These are phyloP conservation scores for Chaetoceros muelleri DNA, from an alignment of 108 stramenopile species.

Conservation along the genomic window DNA sequence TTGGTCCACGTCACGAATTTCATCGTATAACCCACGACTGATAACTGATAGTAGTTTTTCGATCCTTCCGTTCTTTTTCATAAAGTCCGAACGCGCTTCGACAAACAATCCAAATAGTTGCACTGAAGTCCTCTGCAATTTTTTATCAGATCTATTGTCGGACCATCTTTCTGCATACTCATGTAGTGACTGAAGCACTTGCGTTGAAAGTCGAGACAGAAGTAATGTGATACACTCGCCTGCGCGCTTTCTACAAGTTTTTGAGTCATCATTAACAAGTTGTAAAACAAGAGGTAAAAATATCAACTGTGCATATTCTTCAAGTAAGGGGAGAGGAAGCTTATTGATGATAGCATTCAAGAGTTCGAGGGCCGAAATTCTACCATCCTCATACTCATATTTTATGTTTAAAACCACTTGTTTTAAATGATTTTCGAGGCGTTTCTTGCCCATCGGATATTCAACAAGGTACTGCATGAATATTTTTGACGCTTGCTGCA, in stretches of 20 bases:
- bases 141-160: slow-evolving; percentile 20
- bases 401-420: slow-evolving; percentile 76
- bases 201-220: slow-evolving; percentile 44
- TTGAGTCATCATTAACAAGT: slow-evolving; percentile 80
- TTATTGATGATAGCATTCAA: slow-evolving; percentile 44
- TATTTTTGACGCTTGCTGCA: slow-evolving; percentile 55
- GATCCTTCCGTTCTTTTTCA: slow-evolving; percentile 34
- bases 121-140: slow-evolving; percentile 46
- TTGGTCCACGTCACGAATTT: slow-evolving; percentile 1
- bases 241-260: slow-evolving; percentile 60
- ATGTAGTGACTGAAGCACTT: slow-evolving; percentile 44
- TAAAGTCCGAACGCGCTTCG: slow-evolving; percentile 46
- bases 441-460: slow-evolving; percentile 74
- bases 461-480: slow-evolving; percentile 76
- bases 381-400: slow-evolving; percentile 84
- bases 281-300: slow-evolving; percentile 83
- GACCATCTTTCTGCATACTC: slow-evolving; percentile 64
- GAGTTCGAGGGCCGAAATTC: slow-evolving; percentile 61
- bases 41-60: slow-evolving; percentile 9
- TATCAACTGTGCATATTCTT: slow-evolving; percentile 53
- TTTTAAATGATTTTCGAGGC: slow-evolving; percentile 62
- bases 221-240: slow-evolving; percentile 39
- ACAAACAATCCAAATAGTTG: slow-evolving; percentile 69
- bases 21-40: background rate
- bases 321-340: slow-evolving; percentile 53